phyloP scores from a whole-genome alignment of 2,329 filamentous ascomycete species.

The Diaporthe longicolla region DNA sequence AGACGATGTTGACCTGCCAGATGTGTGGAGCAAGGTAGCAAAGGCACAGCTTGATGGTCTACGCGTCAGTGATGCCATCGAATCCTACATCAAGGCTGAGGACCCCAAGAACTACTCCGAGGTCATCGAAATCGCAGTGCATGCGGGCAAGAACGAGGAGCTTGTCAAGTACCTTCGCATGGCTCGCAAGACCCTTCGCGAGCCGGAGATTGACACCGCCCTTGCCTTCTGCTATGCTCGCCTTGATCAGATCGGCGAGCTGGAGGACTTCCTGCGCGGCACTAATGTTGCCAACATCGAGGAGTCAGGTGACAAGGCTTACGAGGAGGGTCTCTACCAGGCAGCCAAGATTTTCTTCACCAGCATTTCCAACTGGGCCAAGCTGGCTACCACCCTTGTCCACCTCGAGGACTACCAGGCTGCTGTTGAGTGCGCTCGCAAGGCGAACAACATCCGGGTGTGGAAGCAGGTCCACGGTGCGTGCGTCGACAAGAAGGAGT shows the following conservation, averaged over 20 bases:
- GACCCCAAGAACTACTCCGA: slow-evolving; percentile 95
- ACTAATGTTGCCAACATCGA: slow-evolving; percentile 97
- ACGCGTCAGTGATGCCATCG: slow-evolving; percentile 90
- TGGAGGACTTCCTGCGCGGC: slow-evolving; percentile 94
- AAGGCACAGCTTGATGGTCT: slow-evolving; percentile 98
- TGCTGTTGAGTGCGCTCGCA: slow-evolving; percentile 96
- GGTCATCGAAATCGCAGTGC: slow-evolving; percentile 95
- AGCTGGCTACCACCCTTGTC: slow-evolving; percentile 97
- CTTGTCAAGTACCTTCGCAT: slow-evolving; percentile 96
- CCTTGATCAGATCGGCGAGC: slow-evolving; percentile 89
- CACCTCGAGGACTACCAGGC: slow-evolving; percentile 97
- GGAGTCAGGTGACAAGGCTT: slow-evolving; percentile 97
- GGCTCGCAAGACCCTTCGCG: slow-evolving; percentile 96
- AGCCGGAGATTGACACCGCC: slow-evolving; percentile 92
- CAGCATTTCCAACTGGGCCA: slow-evolving; percentile 99
- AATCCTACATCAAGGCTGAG: slow-evolving; percentile 95
- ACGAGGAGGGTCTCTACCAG: slow-evolving; percentile 92
- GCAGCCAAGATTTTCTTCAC: slow-evolving; percentile 99
- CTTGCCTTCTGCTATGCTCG: slow-evolving; percentile 95
- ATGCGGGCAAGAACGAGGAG: slow-evolving; percentile 97
- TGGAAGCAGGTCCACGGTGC: slow-evolving; percentile 99
- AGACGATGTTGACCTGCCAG: slow-evolving; percentile 91
- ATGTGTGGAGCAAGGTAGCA: slow-evolving; percentile 98
- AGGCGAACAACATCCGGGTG: slow-evolving; percentile 99
- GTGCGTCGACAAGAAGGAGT: slow-evolving; percentile 97